A percentile compares a stretch with the other conserved stretches of the same genome.
These are phyloP conservation scores for Schrenkiella parvula DNA, from an alignment of 345 rosid genomes.

Conservation along the genomic window DNA sequence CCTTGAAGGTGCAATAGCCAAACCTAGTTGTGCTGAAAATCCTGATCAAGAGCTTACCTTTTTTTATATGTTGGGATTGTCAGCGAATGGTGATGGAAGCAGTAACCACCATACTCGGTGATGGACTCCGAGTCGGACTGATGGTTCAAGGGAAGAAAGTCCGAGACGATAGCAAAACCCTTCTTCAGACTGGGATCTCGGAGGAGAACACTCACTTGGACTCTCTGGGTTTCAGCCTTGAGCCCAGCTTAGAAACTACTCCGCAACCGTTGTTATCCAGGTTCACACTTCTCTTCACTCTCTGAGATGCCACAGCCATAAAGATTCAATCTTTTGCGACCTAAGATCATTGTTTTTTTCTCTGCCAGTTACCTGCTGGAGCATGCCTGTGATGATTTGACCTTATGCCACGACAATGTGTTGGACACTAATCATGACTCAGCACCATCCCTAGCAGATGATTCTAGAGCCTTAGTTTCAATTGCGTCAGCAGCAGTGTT, in stretches of 20 bases:
- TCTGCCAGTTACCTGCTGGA: conserved; percentile 14
- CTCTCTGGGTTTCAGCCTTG: conserved; percentile 77
- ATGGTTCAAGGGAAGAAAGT: conserved; percentile 87
- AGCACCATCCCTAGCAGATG: conserved; percentile 50
- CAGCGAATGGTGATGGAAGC: conserved; percentile 96
- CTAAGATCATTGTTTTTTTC: background rate
- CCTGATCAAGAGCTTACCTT: background rate
- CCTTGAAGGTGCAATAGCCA: conserved; percentile 59
- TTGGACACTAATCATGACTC: conserved; percentile 70
- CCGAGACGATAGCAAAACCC: conserved; percentile 77
- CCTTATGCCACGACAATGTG: conserved; percentile 30
- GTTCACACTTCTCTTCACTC: conserved; percentile 38
- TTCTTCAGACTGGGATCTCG: conserved; percentile 78
- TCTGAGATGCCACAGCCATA: background rate
- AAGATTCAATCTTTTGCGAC: background rate
- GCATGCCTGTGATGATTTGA: conserved; percentile 7
- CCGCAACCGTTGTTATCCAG: conserved; percentile 46
- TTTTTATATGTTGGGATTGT: background rate
- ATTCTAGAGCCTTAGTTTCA: conserved; percentile 61
- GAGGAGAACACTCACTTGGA: conserved; percentile 52
- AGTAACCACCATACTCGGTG: conserved; percentile 65
- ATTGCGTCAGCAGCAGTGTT: conserved; percentile 47
- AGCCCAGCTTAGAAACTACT: conserved; percentile 57
- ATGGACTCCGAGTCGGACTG: conserved; percentile 69
- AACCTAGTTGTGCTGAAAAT: background rate